Evolutionary conservation across 179 eudicot species (phyloP).

Genomic region (Sideroxylon spinosum): DNA sequence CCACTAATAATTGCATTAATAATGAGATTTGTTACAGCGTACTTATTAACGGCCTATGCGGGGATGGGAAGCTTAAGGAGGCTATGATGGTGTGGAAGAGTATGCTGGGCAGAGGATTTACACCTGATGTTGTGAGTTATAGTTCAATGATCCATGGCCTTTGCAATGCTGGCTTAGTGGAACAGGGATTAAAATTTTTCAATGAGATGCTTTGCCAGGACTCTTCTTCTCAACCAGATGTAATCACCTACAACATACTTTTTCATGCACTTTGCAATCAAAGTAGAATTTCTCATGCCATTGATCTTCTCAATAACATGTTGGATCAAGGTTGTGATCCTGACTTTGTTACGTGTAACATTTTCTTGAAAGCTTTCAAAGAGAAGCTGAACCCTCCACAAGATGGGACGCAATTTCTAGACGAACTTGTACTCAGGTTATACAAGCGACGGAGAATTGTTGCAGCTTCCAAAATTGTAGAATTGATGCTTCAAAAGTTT

Average conservation of each 20-base stretch:
- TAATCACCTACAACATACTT: slow-evolving; percentile 76
- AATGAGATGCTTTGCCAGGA: slow-evolving; percentile 68
- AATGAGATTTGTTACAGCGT: slow-evolving; percentile 74
- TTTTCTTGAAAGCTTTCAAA: slow-evolving; percentile 57
- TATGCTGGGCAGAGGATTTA: slow-evolving; percentile 59
- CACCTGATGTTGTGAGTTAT: slow-evolving; percentile 70
- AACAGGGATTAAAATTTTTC: slow-evolving; percentile 64
- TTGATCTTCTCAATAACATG: slow-evolving; percentile 72
- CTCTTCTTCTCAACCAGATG: slow-evolving; percentile 56
- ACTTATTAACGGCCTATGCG: slow-evolving; percentile 69
- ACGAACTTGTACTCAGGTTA: slow-evolving; percentile 65
- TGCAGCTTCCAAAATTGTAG: slow-evolving; percentile 61
- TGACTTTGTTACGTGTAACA: slow-evolving; percentile 63
- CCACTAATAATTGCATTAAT: slow-evolving; percentile 25
- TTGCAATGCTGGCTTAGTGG: slow-evolving; percentile 64
- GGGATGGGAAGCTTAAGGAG: slow-evolving; percentile 64
- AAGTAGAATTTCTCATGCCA: slow-evolving; percentile 48
- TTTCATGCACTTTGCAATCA: slow-evolving; percentile 57
- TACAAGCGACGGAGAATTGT: slow-evolving; percentile 44
- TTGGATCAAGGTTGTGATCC: slow-evolving; percentile 82
- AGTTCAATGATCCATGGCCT: slow-evolving; percentile 85
- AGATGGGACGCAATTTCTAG: slow-evolving; percentile 76
- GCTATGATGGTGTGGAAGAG: slow-evolving; percentile 68
- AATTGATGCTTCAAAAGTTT: slow-evolving; percentile 68
- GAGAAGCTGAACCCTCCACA: slow-evolving; percentile 64